A percentile compares a stretch with the other conserved stretches of the same genome.
Conservation (phyloP, 805 yeast genomes). For the Schizosaccharomyces osmophilus region DNA sequence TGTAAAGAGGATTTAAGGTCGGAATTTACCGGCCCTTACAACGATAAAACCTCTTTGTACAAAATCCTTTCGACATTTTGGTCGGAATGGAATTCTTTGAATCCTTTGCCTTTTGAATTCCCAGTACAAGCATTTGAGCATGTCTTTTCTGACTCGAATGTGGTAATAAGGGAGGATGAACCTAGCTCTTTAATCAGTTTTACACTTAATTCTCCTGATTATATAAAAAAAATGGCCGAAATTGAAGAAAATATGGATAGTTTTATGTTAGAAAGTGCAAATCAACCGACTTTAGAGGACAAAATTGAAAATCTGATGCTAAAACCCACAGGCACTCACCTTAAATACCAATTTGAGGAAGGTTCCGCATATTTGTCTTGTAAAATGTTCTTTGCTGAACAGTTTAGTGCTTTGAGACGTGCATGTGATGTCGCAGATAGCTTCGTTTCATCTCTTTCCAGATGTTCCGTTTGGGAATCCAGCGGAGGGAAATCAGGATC, state of each 20-base stretch:
- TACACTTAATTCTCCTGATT: constrained; percentile 68
- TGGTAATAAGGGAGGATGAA: constrained; percentile 84
- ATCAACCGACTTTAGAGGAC: neutral
- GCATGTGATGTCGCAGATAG: constrained; percentile 55
- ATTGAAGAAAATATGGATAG: neutral
- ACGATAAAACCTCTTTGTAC: constrained; percentile 51
- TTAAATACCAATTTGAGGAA: constrained; percentile 77
- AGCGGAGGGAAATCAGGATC: constrained; percentile 95
- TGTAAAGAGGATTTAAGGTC: neutral
- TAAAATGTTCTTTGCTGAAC: constrained; percentile 84
- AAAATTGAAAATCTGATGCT: constrained; percentile 26
- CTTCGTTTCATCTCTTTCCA: constrained; percentile 67
- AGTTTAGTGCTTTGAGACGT: constrained; percentile 76
- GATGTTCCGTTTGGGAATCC: constrained; percentile 90
- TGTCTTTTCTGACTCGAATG: constrained; percentile 78
- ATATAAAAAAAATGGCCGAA: constrained; percentile 30
- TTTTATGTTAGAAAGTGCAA: neutral
- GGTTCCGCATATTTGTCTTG: constrained; percentile 66
- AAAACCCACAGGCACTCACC: constrained; percentile 65
- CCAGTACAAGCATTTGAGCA: constrained; percentile 67
- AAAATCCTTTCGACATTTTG: constrained; percentile 73
- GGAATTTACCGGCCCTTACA: neutral
- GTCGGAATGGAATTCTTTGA: constrained; percentile 89
- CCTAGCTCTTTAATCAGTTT: constrained; percentile 87
- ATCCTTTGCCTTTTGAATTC: constrained; percentile 80